phyloP scores from a whole-genome alignment of 441 rosid species.

The Isatis lusitanica region DNA sequence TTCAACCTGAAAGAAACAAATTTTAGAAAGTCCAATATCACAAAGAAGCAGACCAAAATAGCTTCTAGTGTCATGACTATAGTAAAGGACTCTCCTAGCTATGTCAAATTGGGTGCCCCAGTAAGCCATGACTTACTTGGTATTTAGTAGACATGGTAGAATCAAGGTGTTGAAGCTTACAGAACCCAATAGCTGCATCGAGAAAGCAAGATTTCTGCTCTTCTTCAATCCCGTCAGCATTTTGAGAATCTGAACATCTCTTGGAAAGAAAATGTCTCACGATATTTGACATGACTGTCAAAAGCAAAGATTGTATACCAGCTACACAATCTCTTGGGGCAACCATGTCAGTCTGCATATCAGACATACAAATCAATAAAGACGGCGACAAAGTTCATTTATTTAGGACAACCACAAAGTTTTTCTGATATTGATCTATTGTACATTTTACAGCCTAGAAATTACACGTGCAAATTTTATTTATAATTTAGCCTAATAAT shows the following conservation, averaged over 20 bases:
- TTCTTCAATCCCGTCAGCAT: conserved; percentile 61
- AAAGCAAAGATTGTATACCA: conserved; percentile 74
- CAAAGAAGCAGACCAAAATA: conserved; percentile 23
- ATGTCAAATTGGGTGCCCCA: conserved; percentile 10
- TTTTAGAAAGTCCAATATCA: conserved; percentile 13
- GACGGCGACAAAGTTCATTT: not conserved
- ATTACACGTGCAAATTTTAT: not conserved
- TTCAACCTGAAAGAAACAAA: conserved; percentile 63
- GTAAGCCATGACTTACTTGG: conserved; percentile 57
- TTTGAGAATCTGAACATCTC: conserved; percentile 50
- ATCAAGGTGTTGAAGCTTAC: conserved; percentile 93
- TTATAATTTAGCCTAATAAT: not conserved
- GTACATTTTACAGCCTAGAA: conserved; percentile 5
- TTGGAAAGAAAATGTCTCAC: conserved; percentile 64
- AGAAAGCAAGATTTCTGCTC: conserved; percentile 71
- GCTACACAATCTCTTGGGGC: conserved; percentile 50
- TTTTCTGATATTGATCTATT: conserved; percentile 4
- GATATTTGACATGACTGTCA: conserved; percentile 78
- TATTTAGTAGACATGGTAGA: conserved; percentile 59
- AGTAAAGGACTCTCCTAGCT: conserved; percentile 5
- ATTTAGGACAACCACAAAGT: conserved; percentile 5
- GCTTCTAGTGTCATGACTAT: conserved; percentile 17
- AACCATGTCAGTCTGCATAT: conserved; percentile 53
- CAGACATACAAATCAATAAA: conserved; percentile 19
- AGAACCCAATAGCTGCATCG: conserved; percentile 83